Conservation (phyloP, 140 eudicot genomes). For the Bidens hawaiensis region DNA sequence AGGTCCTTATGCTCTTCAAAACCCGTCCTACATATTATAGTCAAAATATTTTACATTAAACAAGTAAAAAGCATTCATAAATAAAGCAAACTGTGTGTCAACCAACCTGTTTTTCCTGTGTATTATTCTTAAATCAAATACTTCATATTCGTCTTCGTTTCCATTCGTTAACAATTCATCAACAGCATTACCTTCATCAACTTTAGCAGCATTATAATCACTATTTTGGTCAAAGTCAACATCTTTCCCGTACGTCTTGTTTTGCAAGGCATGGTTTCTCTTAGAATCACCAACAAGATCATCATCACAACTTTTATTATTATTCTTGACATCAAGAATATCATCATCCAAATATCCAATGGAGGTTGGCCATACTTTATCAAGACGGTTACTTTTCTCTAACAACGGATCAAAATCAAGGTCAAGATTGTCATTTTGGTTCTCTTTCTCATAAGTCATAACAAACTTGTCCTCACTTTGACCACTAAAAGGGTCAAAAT, state of each 20-base stretch:
- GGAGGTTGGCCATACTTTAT: conserved; percentile 37
- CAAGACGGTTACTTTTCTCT: conserved; percentile 28
- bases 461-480: conserved; percentile 88
- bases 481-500: conserved; percentile 43
- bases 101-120: conserved; percentile 90
- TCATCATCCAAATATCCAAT: conserved; percentile 21
- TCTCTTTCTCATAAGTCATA: conserved; percentile 42
- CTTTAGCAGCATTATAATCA: conserved; percentile 27
- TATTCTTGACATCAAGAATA: neutral
- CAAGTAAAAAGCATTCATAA: neutral
- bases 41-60: neutral
- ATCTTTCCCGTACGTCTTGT: conserved; percentile 20
- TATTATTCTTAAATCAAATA: conserved; percentile 65
- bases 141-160: conserved; percentile 65
- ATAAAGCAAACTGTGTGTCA: neutral
- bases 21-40: conserved; percentile 70
- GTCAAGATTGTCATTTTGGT: conserved; percentile 26
- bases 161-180: conserved; percentile 32
- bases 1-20: conserved; percentile 90
- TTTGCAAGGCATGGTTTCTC: conserved; percentile 16
- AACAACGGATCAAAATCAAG: conserved; percentile 29
- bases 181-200: conserved; percentile 20
- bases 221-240: conserved; percentile 17
- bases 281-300: conserved; percentile 32
- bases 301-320: conserved; percentile 9